Conservation (phyloP, 2,329 filamentous ascomycete species). For the Huntiella decipiens region DNA sequence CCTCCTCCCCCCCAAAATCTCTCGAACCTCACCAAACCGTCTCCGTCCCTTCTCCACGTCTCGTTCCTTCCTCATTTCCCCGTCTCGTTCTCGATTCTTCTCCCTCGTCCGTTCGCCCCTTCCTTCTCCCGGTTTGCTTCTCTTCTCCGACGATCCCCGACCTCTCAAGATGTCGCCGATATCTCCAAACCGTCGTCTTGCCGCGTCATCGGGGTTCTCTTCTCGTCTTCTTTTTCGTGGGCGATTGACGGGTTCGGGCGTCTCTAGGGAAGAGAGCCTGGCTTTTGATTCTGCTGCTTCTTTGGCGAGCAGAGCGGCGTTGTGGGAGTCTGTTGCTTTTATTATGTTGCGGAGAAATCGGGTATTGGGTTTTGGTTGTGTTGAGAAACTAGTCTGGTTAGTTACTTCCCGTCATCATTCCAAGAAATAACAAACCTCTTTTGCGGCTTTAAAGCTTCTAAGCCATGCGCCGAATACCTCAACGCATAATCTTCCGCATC, state of each 20-base stretch:
- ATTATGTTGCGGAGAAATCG: slow-evolving; percentile 78
- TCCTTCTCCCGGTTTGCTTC: background rate
- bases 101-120: background rate
- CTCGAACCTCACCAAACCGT: no score
- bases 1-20: background rate
- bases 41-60: background rate
- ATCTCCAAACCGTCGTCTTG: slow-evolving; percentile 37
- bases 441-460: slow-evolving; percentile 39
- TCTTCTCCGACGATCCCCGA: slow-evolving; percentile 5
- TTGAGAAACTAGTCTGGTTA: slow-evolving; percentile 11
- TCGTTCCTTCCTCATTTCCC: slow-evolving; percentile 9
- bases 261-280: slow-evolving; percentile 44
- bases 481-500: slow-evolving; percentile 59
- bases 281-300: slow-evolving; percentile 63
- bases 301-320: slow-evolving; percentile 66
- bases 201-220: slow-evolving; percentile 13
- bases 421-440: slow-evolving; percentile 26
- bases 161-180: slow-evolving; percentile 37
- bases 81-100: background rate
- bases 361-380: slow-evolving; percentile 65
- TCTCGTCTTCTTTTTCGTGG: slow-evolving; percentile 15
- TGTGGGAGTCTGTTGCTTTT: slow-evolving; percentile 72
- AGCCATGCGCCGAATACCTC: slow-evolving; percentile 55
- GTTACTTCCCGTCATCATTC: slow-evolving; percentile 4
- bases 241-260: slow-evolving; percentile 25